phyloP scores from a whole-genome alignment of 306 rosid genomes.

The Carpinus fangiana region DNA sequence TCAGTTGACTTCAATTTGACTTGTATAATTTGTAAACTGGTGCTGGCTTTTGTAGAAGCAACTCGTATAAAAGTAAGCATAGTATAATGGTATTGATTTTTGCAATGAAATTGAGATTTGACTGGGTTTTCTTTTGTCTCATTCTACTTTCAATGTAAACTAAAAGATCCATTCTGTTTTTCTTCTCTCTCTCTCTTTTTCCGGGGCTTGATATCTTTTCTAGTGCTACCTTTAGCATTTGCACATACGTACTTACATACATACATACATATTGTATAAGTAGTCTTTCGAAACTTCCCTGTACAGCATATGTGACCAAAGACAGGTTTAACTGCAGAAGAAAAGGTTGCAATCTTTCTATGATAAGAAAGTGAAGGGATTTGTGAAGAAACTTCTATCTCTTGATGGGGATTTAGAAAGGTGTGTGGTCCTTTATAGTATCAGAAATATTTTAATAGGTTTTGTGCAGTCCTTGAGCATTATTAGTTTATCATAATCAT shows the following conservation, averaged over 20 bases:
- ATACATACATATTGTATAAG: neutral
- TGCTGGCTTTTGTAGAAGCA: neutral
- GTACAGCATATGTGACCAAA: conserved; percentile 29
- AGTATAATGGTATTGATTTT: conserved; percentile 18
- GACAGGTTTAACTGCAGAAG: conserved; percentile 60
- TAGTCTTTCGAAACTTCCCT: conserved; percentile 11
- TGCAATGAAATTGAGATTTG: neutral
- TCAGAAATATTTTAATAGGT: neutral
- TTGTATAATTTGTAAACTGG: neutral
- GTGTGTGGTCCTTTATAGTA: conserved; percentile 41
- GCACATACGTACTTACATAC: neutral
- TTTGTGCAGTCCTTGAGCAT: neutral
- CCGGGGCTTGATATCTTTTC: conserved; percentile 17
- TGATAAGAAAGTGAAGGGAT: conserved; percentile 67
- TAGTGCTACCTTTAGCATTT: neutral
- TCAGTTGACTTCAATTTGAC: neutral
- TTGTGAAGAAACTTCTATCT: conserved; percentile 68
- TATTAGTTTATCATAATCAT: neutral
- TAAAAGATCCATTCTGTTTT: conserved; percentile 2
- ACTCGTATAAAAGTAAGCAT: conserved; percentile 1
- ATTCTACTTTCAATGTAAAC: conserved; percentile 2
- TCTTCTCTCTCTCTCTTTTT: neutral
- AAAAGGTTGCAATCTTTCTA: conserved; percentile 66
- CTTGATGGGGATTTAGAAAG: conserved; percentile 62
- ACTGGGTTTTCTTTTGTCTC: conserved; percentile 12